A percentile compares a stretch with the other conserved stretches of the same genome.
phyloP scores from a whole-genome alignment of 805 yeast species.

The Ogataea zsoltii region DNA sequence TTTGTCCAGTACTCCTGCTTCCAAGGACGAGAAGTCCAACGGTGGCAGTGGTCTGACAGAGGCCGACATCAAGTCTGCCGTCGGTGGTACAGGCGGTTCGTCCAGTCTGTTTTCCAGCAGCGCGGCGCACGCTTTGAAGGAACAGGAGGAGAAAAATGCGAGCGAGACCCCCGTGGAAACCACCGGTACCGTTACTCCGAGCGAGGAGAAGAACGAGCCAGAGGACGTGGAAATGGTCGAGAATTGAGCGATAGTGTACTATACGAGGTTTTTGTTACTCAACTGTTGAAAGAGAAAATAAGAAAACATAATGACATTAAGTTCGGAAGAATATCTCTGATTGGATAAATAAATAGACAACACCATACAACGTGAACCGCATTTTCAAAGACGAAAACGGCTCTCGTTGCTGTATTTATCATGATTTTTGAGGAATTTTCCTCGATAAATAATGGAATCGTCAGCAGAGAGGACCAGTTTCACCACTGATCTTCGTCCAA shows the following conservation, averaged over 20 bases:
- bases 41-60: conserved; percentile 33
- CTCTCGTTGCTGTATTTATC: too few species aligned
- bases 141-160: conserved; percentile 1
- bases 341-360: too few species aligned
- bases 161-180: background rate
- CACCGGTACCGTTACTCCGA: background rate
- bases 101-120: conserved; percentile 32
- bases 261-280: too few species aligned
- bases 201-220: background rate
- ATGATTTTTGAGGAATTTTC: too few species aligned
- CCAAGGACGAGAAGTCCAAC: conserved; percentile 9
- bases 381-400: too few species aligned
- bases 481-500: too few species aligned
- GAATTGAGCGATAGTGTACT: background rate
- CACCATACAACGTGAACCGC: too few species aligned
- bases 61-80: conserved; percentile 44
- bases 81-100: conserved; percentile 38
- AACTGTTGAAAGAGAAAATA: too few species aligned
- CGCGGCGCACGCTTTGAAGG: conserved; percentile 30
- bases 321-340: too few species aligned
- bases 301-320: too few species aligned
- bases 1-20: conserved; percentile 16
- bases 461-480: too few species aligned
- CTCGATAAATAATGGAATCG: too few species aligned
- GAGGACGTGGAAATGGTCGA: conserved; percentile 2